Percentiles rank a stretch among this genome's conserved stretches.
phyloP scores from a whole-genome alignment of 202 grass and related monocot genomes.

The Setaria viridis region DNA sequence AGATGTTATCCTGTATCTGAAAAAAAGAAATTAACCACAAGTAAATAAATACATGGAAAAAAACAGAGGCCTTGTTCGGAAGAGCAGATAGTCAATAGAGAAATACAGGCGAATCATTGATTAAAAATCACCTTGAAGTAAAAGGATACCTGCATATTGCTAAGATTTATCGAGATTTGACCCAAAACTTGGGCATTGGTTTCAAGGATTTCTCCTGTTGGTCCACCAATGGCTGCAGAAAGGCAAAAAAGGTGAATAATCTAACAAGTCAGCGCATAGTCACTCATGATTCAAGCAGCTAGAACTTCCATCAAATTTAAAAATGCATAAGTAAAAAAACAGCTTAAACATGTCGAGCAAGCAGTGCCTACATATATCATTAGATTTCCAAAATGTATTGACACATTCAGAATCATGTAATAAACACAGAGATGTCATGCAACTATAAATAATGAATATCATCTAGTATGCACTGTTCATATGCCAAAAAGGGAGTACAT shows the following conservation, averaged over 20 bases:
- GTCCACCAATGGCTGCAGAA: slow-evolving; percentile 84
- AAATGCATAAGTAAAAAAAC: slow-evolving; percentile 31
- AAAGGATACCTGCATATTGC: slow-evolving; percentile 79
- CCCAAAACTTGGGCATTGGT: slow-evolving; percentile 73
- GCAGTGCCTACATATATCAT: neutral
- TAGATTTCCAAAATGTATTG: slow-evolving; percentile 21
- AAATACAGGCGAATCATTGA: slow-evolving; percentile 3
- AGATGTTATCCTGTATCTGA: slow-evolving; percentile 95
- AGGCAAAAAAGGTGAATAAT: slow-evolving; percentile 29
- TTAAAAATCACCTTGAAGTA: slow-evolving; percentile 15
- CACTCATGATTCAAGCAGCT: neutral
- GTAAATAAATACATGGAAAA: slow-evolving; percentile 15
- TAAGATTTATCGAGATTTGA: slow-evolving; percentile 89
- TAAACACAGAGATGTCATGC: neutral
- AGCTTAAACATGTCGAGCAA: neutral
- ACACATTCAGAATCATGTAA: neutral
- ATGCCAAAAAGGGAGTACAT: neutral
- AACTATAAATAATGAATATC: neutral
- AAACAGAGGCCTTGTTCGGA: neutral
- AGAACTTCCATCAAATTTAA: slow-evolving; percentile 20
- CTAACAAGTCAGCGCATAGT: slow-evolving; percentile 4
- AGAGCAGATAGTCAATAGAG: neutral
- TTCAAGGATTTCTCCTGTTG: slow-evolving; percentile 90
- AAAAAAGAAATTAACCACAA: neutral
- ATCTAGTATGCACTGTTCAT: neutral